phyloP scores from a whole-genome alignment of 306 rosid species.

The Citrullus mucosospermus region DNA sequence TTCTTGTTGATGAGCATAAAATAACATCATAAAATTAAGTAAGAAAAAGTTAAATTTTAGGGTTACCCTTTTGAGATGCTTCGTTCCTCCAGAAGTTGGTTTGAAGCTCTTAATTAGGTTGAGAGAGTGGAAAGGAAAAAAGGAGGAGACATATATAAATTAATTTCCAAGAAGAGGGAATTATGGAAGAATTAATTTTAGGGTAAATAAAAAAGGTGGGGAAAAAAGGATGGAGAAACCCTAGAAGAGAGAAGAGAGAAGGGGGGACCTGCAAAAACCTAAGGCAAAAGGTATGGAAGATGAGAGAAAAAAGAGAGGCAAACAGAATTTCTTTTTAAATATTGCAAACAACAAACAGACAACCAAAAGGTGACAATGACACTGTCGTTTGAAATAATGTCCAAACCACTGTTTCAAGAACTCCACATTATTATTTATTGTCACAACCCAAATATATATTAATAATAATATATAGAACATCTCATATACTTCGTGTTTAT shows the following conservation, averaged over 20 bases:
- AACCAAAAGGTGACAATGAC: constrained; percentile 4
- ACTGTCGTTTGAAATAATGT: constrained; percentile 1
- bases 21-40: not conserved
- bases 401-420: not conserved
- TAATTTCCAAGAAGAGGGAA: no score
- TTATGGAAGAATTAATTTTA: no score
- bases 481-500: no score
- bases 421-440: not conserved
- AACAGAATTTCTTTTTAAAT: constrained; percentile 45
- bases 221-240: not conserved
- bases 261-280: constrained; percentile 24
- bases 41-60: not conserved
- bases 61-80: not conserved
- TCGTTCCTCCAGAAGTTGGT: no score
- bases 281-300: constrained; percentile 27
- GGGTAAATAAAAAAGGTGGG: no score
- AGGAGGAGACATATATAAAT: no score
- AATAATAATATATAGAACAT: no score
- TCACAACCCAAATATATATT: no score
- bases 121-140: no score
- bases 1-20: not conserved
- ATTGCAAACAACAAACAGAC: constrained; percentile 18
- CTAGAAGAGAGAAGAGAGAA: not conserved
- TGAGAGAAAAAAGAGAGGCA: constrained; percentile 21
- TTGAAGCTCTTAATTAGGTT: no score